These are phyloP conservation scores for Hyphodiscus sp. DNA, from an alignment of 2,329 filamentous ascomycete genomes.

Conservation along the genomic window DNA sequence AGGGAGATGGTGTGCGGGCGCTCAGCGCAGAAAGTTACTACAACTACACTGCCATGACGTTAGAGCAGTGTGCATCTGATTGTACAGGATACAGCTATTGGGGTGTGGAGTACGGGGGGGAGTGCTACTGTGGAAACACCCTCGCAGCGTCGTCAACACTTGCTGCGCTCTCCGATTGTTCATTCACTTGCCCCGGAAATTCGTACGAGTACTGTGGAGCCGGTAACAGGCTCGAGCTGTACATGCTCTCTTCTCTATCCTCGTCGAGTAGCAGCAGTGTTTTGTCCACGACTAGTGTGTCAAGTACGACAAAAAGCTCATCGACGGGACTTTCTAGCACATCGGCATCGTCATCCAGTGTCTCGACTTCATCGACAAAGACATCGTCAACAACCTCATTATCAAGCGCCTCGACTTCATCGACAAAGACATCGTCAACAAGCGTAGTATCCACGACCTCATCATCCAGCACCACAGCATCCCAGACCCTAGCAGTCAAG, in stretches of 20 bases:
- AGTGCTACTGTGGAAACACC: constrained; percentile 16
- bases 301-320: neutral
- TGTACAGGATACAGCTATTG: constrained; percentile 30
- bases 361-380: no score
- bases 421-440: neutral
- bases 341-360: no score
- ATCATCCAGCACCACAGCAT: constrained; percentile 15
- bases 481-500: constrained; percentile 23
- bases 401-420: constrained; percentile 2
- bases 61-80: constrained; percentile 24
- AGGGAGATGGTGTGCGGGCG: neutral
- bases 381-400: neutral
- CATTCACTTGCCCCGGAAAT: neutral
- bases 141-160: neutral
- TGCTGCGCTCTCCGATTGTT: neutral
- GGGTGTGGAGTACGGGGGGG: constrained; percentile 34
- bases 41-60: constrained; percentile 22
- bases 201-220: neutral
- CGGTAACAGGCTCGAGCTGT: neutral
- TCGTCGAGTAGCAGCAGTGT: neutral
- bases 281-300: neutral
- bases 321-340: no score
- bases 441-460: neutral
- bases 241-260: neutral
- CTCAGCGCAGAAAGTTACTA: constrained; percentile 11